Conservation (phyloP, 768 basidiomycete genomes). For the Boletus speciosus region DNA sequence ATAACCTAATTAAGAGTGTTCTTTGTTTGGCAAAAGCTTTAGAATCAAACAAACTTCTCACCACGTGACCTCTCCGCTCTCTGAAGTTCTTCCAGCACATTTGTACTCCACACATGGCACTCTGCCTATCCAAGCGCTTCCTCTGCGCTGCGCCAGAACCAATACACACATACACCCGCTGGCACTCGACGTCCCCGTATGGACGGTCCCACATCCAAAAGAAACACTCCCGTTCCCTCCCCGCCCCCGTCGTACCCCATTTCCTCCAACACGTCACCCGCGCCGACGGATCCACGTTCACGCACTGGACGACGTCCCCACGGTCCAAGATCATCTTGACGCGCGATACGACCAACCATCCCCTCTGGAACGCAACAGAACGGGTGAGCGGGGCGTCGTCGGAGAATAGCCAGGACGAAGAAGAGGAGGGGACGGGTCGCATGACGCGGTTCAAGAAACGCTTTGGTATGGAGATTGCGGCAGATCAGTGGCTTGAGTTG, state of each 20-base stretch:
- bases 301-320: constrained; percentile 87
- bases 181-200: constrained; percentile 72
- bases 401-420: constrained; percentile 52
- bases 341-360: constrained; percentile 86
- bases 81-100: no score
- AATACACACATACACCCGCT: constrained; percentile 29
- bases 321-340: constrained; percentile 72
- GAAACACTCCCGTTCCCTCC: constrained; percentile 61
- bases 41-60: no score
- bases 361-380: constrained; percentile 74
- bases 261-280: constrained; percentile 84
- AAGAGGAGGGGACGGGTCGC: constrained; percentile 68
- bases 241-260: constrained; percentile 80
- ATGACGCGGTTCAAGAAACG: constrained; percentile 75
- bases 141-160: constrained; percentile 2
- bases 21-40: no score
- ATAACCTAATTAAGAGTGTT: no score
- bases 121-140: constrained; percentile 12
- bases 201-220: constrained; percentile 83
- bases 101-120: constrained; percentile 7
- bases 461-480: constrained; percentile 54
- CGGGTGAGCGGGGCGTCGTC: constrained; percentile 48
- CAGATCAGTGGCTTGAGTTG: constrained; percentile 29
- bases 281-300: constrained; percentile 85
- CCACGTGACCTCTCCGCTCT: no score